Evolutionary conservation across 2,329 filamentous ascomycete species (phyloP).

Genomic region (Mycocentrospora acerina): DNA sequence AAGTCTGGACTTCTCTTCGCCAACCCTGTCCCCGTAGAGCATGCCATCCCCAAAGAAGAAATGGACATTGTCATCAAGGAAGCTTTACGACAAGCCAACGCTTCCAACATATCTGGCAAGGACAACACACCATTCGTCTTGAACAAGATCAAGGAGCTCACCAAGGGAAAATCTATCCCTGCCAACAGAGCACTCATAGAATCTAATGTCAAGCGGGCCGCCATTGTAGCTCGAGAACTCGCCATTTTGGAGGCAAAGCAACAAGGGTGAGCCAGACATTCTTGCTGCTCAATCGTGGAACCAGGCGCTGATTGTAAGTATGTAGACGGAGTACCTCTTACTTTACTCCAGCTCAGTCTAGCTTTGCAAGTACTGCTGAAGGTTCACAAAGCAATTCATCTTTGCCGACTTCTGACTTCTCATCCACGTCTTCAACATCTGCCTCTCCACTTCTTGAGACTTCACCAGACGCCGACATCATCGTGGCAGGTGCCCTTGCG

Average conservation of each 20-base stretch:
- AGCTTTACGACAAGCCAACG: slow-evolving; percentile 40
- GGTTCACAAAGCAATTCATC: slow-evolving; percentile 16
- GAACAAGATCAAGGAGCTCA: slow-evolving; percentile 75
- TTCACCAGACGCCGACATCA: slow-evolving; percentile 55
- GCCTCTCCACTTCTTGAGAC: slow-evolving; percentile 3
- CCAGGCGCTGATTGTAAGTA: slow-evolving; percentile 43
- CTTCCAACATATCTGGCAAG: slow-evolving; percentile 61
- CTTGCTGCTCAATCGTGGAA: slow-evolving; percentile 26
- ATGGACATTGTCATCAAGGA: slow-evolving; percentile 45
- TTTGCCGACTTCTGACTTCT: slow-evolving; percentile 9
- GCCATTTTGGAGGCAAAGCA: slow-evolving; percentile 53
- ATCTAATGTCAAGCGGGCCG: slow-evolving; percentile 65
- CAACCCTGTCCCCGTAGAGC: slow-evolving; percentile 76
- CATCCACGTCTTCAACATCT: slow-evolving; percentile 11
- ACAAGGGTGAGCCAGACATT: slow-evolving; percentile 41
- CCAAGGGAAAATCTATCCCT: slow-evolving; percentile 66
- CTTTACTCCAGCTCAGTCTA: slow-evolving; percentile 25
- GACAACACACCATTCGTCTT: slow-evolving; percentile 85
- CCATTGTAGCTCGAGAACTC: slow-evolving; percentile 65
- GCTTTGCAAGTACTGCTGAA: slow-evolving; percentile 12
- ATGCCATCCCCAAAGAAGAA: slow-evolving; percentile 64
- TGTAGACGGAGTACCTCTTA: slow-evolving; percentile 27
- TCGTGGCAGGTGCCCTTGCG: slow-evolving; percentile 88
- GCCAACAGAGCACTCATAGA: slow-evolving; percentile 74
- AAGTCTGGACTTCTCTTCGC: slow-evolving; percentile 83